Conservation (phyloP, 257 asterid species). For the Forsythia suspensa region DNA sequence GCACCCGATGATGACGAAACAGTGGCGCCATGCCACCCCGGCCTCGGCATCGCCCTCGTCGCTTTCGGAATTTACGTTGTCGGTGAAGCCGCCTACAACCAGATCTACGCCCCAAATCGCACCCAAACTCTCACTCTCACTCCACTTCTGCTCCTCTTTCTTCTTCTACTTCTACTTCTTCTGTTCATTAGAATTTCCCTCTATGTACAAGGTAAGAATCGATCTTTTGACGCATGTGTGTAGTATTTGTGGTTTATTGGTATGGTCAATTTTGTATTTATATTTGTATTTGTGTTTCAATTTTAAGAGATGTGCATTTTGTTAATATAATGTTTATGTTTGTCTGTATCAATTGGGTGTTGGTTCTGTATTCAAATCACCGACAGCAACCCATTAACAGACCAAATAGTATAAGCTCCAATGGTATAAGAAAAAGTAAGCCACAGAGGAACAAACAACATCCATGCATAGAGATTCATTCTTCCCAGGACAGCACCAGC, state of each 20-base stretch:
- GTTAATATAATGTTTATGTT: not conserved
- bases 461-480: too few relatives aligned
- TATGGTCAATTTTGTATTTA: not conserved
- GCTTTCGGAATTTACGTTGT: conserved; percentile 81
- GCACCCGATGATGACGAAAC: conserved; percentile 82
- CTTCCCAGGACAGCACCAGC: too few relatives aligned
- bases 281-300: not conserved
- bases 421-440: too few relatives aligned
- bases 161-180: not conserved
- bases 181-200: not conserved
- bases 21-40: conserved; percentile 92
- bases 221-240: not conserved
- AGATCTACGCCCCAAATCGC: conserved; percentile 24
- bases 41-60: conserved; percentile 80
- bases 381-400: too few relatives aligned
- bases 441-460: too few relatives aligned
- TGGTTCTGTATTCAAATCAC: too few relatives aligned
- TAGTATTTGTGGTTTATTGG: not conserved
- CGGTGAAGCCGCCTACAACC: conserved; percentile 55
- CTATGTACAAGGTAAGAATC: not conserved
- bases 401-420: too few relatives aligned
- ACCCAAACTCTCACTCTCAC: conserved; percentile 18
- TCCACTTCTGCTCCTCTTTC: not conserved
- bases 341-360: not conserved
- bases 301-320: not conserved